Base-by-base conservation (phyloP, 169 alveolate species). In the Plasmodium vivax region DNA sequence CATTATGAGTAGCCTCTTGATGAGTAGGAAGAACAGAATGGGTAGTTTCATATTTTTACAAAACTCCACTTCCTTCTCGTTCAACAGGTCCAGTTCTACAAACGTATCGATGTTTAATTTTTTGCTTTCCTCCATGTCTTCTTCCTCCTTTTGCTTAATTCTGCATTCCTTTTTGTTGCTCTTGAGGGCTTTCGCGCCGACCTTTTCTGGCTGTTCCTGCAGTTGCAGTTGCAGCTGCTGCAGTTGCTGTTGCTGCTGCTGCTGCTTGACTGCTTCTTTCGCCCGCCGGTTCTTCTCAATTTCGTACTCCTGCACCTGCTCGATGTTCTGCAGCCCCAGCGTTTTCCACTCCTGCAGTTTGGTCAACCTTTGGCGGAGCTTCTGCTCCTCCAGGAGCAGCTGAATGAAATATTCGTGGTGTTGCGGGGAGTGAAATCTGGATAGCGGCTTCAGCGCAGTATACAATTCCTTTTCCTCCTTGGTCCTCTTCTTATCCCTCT, bases 381-480 rank as follows among this genome's bases (percentile, higher is more conserved):
- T 96, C 45, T 97, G 96, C 85, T 98, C 99, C 84, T 97, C 98
- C 36, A 98, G 95, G 32, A 98, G 93, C 56, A 98, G 73, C 51
- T 97, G 98, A 71, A 98, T 98, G 38, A 98, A 95, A 77, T 97
- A 98, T 68, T 98, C 98, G 41, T 98, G 99, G 72, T 97, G 98
- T 75, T 97, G 98, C 19, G 97, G 97, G 0, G 98, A 94, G 51
- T 98, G 99, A 85, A 97, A 98, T 62, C 99, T 75, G 9, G 98
- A 96, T 54, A 98, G 95, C 6, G 99, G 99, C 71, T 98, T 96
- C 58, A 97, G 84, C 8, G 96, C 96, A 90, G 97, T 97, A 95
- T 98, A 97, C 74, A 98, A 95, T 75, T 98, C 99, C 81, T 98
- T 96, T 85, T 98, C 99, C 92, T 98, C 99, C 83, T 96, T 96